Conservation (phyloP, 2,329 filamentous ascomycete species). For the Xylariaceae sp. region DNA sequence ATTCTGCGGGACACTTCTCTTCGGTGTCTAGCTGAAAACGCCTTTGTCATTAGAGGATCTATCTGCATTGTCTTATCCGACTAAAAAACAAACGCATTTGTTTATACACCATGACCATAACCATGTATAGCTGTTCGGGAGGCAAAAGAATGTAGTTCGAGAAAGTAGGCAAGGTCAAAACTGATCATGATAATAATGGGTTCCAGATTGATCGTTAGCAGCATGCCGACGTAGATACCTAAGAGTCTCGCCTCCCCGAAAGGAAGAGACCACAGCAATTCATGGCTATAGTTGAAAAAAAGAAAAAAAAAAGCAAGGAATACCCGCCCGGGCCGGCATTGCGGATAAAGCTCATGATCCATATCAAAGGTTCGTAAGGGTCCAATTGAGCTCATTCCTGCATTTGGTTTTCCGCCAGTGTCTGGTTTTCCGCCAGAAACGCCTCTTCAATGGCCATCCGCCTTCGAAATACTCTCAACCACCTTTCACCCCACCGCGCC, state of each 20-base stretch:
- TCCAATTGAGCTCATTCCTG: background rate
- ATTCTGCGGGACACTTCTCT: no score
- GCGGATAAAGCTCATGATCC: conserved; percentile 37
- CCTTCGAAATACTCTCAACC: conserved; percentile 78
- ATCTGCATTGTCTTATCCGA: background rate
- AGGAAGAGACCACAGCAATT: background rate
- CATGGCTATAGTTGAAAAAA: background rate
- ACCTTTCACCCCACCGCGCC: conserved; percentile 74
- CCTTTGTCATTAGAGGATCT: background rate
- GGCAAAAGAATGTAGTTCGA: background rate
- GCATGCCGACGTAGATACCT: no score
- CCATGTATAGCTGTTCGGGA: background rate
- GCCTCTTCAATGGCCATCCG: conserved; percentile 82
- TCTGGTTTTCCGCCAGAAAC: conserved; percentile 25
- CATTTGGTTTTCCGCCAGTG: conserved; percentile 10
- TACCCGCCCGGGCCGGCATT: background rate
- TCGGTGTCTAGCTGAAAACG: background rate
- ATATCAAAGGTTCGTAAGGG: conserved; percentile 23
- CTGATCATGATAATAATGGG: no score
- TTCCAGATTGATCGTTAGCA: no score
- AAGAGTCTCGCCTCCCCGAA: background rate
- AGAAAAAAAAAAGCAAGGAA: background rate
- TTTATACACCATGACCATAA: background rate
- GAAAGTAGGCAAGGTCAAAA: background rate
- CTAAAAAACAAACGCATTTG: background rate